Conservation (phyloP, 495 filamentous ascomycete species). For the Xylaria venustula region DNA sequence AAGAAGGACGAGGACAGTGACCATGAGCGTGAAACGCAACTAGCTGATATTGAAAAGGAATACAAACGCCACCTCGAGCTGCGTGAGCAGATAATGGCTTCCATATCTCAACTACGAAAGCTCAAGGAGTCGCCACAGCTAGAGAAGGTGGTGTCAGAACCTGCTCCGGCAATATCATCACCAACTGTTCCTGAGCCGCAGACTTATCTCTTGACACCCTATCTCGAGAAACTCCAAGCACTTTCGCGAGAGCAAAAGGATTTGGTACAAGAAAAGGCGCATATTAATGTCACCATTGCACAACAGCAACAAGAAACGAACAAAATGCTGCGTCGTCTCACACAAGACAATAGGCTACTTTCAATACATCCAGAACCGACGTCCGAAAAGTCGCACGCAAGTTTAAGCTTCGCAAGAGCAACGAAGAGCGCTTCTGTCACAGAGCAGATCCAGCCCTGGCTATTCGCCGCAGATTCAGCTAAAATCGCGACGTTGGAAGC, state of each 20-base stretch:
- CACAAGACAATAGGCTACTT: constrained; percentile 69
- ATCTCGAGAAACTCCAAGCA: constrained; percentile 52
- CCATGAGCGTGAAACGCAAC: constrained; percentile 38
- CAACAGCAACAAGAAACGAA: constrained; percentile 60
- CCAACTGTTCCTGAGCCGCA: constrained; percentile 26
- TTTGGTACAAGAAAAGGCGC: constrained; percentile 62
- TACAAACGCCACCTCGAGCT: constrained; percentile 46
- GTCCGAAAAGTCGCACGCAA: constrained; percentile 14
- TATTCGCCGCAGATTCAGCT: constrained; percentile 48
- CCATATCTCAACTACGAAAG: constrained; percentile 22
- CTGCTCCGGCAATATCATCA: constrained; percentile 19
- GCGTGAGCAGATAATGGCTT: constrained; percentile 43
- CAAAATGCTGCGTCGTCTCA: constrained; percentile 57
- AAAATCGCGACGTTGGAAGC: constrained; percentile 48
- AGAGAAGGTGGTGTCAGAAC: background rate
- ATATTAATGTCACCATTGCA: constrained; percentile 55
- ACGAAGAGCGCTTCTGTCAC: constrained; percentile 31
- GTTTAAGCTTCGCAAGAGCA: constrained; percentile 25
- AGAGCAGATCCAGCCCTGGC: constrained; percentile 46
- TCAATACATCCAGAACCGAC: constrained; percentile 55
- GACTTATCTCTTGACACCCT: constrained; percentile 52
- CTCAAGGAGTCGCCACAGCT: constrained; percentile 12
- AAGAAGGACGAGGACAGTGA: constrained; percentile 42
- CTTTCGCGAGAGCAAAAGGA: constrained; percentile 62
- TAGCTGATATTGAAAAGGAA: constrained; percentile 49